phyloP scores from a whole-genome alignment of 179 eudicot genomes.

The Amaranthus tricolor region DNA sequence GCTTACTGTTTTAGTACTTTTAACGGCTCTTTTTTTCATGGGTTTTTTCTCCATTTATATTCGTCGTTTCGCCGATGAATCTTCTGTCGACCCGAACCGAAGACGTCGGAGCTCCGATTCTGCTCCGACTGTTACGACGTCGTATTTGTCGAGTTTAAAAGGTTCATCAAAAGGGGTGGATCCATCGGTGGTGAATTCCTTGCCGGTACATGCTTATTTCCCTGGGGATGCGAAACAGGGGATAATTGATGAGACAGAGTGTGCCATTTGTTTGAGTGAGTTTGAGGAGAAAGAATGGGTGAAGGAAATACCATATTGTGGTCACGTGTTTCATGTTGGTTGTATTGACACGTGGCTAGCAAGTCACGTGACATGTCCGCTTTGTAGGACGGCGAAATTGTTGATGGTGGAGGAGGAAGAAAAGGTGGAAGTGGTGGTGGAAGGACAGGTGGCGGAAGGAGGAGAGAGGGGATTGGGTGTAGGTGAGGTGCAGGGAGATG shows the following conservation, averaged over 20 bases:
- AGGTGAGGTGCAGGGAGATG: constrained; percentile 20
- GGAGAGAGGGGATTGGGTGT: constrained; percentile 3
- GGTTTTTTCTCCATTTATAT: constrained; percentile 57
- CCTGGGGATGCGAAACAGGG: constrained; percentile 30
- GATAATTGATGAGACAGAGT: constrained; percentile 24
- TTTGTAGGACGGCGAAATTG: constrained; percentile 40
- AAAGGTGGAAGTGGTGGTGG: constrained; percentile 14
- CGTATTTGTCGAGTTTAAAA: not conserved
- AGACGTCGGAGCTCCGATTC: constrained; percentile 13
- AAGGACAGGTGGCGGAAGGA: not conserved
- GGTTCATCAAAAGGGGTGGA: constrained; percentile 31
- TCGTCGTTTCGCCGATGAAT: constrained; percentile 48
- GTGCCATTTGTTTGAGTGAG: constrained; percentile 39
- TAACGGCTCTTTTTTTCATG: constrained; percentile 67
- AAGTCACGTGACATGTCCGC: constrained; percentile 42
- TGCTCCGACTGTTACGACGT: constrained; percentile 2
- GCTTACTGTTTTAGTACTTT: constrained; percentile 49
- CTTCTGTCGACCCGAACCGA: constrained; percentile 16
- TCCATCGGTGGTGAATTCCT: constrained; percentile 26
- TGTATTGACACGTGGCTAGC: constrained; percentile 40
- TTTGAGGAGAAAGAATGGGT: constrained; percentile 33
- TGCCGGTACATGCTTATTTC: constrained; percentile 40
- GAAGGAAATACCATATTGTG: constrained; percentile 36
- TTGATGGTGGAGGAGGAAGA: constrained; percentile 10
- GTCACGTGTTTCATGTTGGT: constrained; percentile 40